Base-by-base conservation (phyloP, 2,329 filamentous ascomycete genomes). In the Xenoacremonium recifei region DNA sequence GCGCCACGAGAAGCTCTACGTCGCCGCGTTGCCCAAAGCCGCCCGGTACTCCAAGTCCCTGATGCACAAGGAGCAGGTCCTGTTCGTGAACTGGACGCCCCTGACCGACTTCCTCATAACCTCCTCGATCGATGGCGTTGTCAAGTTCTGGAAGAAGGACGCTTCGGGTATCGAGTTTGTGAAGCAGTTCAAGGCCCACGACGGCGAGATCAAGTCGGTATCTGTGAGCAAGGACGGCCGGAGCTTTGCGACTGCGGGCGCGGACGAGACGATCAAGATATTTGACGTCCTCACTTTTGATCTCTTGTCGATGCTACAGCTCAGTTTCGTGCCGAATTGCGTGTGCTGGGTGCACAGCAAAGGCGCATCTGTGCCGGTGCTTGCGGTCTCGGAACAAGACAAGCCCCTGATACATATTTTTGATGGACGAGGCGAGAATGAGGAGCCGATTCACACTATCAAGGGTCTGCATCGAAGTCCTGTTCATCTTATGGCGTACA, bases 71-170 rank as follows among this genome's bases (percentile, higher is more conserved):
- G 93, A 99, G 54, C 90, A 96, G 68, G 70, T 99, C 37, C 80
- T 86, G 43, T 97, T 91, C 59, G 80, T 89, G 49, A 95, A 85
- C 11, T 84, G 96, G 64, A 96, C 95, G 1, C 91, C 91, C 1
- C 73, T 85, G 45, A 96, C 92, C 45, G 93, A 97, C 55, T 99
- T 99, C 62, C 75, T 99, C 27, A 93, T 99, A 49, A 99, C 93
- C 1, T 89, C 87, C 47, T 97, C 93, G 0, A 71, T 88, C 32
- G 93, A 99, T 62, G 95, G 95, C n/a, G 86, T 92, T 1, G 92
- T 97, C 55, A 99, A 99, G 67, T 99, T 99, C 65, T 99, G 93
- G 93, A 99, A 99, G 72, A 99, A 99, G 71, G 80, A 87, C 50
- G 84, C 82, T 2, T 84, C 88, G 23, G 89, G 89, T 1, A 87